Conservation (phyloP, 345 rosid species). For the Psidium friedrichsthalianum region DNA sequence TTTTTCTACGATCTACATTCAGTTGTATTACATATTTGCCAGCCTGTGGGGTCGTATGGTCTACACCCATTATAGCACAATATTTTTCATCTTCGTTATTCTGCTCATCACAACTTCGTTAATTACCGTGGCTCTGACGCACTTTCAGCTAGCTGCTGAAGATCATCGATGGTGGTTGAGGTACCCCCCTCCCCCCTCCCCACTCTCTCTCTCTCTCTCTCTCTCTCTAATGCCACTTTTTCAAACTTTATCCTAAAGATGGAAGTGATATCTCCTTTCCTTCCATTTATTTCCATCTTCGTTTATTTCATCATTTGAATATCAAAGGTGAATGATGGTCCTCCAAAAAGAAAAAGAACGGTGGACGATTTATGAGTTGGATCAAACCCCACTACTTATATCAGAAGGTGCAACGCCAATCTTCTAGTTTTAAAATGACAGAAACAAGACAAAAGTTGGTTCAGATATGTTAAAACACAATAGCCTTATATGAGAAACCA, state of each 20-base stretch:
- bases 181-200: constrained; percentile 15
- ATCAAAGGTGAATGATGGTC: not conserved
- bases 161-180: constrained; percentile 96
- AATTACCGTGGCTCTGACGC: constrained; percentile 74
- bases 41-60: not conserved
- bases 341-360: not conserved
- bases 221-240: not conserved
- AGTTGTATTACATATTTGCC: not conserved
- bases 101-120: constrained; percentile 60
- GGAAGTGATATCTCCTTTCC: not conserved
- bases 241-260: not conserved
- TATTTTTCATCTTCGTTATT: not conserved
- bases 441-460: not conserved
- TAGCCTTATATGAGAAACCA: not conserved
- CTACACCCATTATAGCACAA: not conserved
- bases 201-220: not conserved
- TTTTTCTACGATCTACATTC: not conserved
- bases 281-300: not conserved
- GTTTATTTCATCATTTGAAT: not conserved
- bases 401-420: not conserved
- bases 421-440: not conserved
- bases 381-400: not conserved
- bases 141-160: constrained; percentile 93
- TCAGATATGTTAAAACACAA: not conserved
- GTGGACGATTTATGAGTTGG: not conserved